Evolutionary conservation across 495 filamentous ascomycete genomes (phyloP).

Genomic region (Hyaloscypha bicolor): DNA sequence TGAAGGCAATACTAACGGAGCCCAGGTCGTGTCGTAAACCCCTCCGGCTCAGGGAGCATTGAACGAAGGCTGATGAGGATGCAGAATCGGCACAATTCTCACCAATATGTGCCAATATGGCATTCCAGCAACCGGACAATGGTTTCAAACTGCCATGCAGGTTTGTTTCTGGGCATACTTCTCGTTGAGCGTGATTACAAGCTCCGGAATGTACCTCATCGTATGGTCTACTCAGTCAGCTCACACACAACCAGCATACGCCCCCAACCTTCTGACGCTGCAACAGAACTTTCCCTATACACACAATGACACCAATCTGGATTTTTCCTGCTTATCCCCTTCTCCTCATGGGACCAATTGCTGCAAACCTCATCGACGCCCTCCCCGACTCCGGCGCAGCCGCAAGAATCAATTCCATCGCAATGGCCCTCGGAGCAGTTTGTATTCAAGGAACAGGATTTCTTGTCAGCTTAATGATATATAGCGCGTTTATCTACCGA

Average conservation of each 20-base stretch:
- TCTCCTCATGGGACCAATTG: constrained; percentile 76
- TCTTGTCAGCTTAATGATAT: constrained; percentile 82
- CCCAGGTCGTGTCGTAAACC: constrained; percentile 49
- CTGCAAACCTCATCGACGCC: constrained; percentile 62
- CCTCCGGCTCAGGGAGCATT: neutral
- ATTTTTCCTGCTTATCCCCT: constrained; percentile 90
- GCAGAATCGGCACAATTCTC: constrained; percentile 69
- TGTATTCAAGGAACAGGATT: constrained; percentile 84
- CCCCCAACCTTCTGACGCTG: neutral
- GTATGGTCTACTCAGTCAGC: constrained; percentile 62
- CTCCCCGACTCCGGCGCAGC: constrained; percentile 37
- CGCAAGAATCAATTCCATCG: constrained; percentile 50
- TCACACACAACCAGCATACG: constrained; percentile 9
- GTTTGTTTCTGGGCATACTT: constrained; percentile 77
- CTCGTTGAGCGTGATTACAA: constrained; percentile 61
- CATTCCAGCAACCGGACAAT: constrained; percentile 61
- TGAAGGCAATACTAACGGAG: constrained; percentile 1
- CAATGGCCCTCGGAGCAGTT: constrained; percentile 70
- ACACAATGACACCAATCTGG: constrained; percentile 89
- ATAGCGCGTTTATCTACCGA: constrained; percentile 82
- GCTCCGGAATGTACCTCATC: constrained; percentile 71
- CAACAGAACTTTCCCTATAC: constrained; percentile 70
- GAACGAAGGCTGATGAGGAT: constrained; percentile 1
- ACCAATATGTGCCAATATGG: constrained; percentile 84
- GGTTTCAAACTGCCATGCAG: constrained; percentile 65